A percentile compares a stretch with the other conserved stretches of the same genome.
Evolutionary conservation across 2,329 filamentous ascomycete genomes (phyloP).

Genomic region (Pseudogymnoascus sp.): DNA sequence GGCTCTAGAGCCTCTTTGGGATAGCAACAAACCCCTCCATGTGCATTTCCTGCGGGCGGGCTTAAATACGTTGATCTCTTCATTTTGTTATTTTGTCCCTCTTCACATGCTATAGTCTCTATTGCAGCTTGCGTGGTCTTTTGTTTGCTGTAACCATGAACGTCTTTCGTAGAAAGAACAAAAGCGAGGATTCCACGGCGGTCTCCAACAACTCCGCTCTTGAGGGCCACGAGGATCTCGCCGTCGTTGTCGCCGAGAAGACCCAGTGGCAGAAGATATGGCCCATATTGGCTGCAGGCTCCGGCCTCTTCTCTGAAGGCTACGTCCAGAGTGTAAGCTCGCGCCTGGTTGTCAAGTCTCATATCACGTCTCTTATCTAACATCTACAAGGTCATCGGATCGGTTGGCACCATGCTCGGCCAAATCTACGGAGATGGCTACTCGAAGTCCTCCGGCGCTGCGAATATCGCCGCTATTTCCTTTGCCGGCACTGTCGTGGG

Average conservation of each 20-base stretch:
- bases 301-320: slow-evolving; percentile 84
- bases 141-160: no score
- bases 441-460: slow-evolving; percentile 57
- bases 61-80: not conserved
- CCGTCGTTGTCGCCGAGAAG: not conserved
- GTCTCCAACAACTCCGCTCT: not conserved
- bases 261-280: not conserved
- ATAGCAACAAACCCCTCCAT: not conserved
- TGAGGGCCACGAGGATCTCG: not conserved
- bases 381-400: slow-evolving; percentile 64
- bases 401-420: slow-evolving; percentile 69
- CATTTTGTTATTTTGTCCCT: not conserved
- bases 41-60: not conserved
- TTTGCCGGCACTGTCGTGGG: slow-evolving; percentile 83
- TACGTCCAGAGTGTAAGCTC: slow-evolving; percentile 73
- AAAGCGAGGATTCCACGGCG: not conserved
- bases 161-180: slow-evolving; percentile 14
- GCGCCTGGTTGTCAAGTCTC: not conserved
- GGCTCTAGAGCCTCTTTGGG: not conserved
- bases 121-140: no score
- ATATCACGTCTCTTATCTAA: not conserved
- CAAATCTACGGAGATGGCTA: slow-evolving; percentile 65
- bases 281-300: slow-evolving; percentile 81
- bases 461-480: slow-evolving; percentile 72
- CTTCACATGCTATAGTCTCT: not conserved